Conservation (phyloP, 306 rosid genomes). For the Arachis hypogaea region DNA sequence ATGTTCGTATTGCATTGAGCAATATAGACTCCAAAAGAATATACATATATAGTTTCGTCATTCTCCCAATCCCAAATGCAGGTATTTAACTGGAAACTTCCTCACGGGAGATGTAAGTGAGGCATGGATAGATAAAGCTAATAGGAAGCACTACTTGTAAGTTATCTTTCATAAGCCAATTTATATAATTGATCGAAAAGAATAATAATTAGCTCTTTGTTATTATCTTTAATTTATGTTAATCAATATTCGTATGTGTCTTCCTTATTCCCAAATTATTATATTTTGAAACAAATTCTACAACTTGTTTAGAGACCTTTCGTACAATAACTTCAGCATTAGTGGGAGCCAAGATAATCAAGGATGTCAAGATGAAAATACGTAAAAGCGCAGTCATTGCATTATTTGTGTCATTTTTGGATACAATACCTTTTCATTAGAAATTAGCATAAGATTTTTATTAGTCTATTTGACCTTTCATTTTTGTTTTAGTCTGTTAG, state of each 20-base stretch:
- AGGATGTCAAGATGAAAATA: constrained; percentile 42
- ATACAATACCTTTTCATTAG: too few species aligned
- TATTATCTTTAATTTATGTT: too few species aligned
- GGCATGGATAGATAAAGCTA: constrained; percentile 40
- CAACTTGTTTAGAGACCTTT: constrained; percentile 65
- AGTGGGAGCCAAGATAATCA: background rate
- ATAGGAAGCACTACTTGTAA: constrained; percentile 32
- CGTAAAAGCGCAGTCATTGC: constrained; percentile 35
- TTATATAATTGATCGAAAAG: too few species aligned
- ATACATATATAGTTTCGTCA: too few species aligned
- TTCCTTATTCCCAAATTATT: background rate
- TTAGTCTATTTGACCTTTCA: too few species aligned
- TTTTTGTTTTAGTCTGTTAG: too few species aligned
- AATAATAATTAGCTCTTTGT: too few species aligned
- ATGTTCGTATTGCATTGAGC: too few species aligned
- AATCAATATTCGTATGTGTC: too few species aligned
- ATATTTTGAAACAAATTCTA: constrained; percentile 33
- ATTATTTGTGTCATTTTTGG: background rate
- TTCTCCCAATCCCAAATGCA: background rate
- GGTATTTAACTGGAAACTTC: constrained; percentile 66
- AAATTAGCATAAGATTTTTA: too few species aligned
- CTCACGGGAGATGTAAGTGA: constrained; percentile 51
- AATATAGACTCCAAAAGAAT: too few species aligned
- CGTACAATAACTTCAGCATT: constrained; percentile 61
- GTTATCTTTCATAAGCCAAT: background rate